Evolutionary conservation across 2,329 filamentous ascomycete genomes (phyloP), one percentile per base, ranked within the genome.

Genomic region (Colletotrichum orbiculare): DNA sequence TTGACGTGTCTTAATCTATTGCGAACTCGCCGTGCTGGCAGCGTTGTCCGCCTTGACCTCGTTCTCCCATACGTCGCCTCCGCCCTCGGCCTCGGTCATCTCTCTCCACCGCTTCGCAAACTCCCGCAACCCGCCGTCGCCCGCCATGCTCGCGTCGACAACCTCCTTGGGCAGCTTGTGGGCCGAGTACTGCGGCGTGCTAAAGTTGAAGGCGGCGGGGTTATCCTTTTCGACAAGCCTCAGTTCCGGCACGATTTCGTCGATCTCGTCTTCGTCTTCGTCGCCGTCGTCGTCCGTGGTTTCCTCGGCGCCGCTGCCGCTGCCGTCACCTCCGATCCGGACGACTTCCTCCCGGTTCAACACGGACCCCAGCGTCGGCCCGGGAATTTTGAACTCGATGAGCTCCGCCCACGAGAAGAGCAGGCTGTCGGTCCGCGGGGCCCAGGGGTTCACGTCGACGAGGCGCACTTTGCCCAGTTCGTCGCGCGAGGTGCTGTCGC

Each of bases 371-470:
- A 89, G 80, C 13, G 89, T 75, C 2, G 87, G 85, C 47, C 78
- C 76, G 2, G 87, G 85, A 8, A 91, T 87, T 41, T 89, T 83
- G 80, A 93, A 86, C 0, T 87, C 88, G 64, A 98, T 81, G 45
- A 99, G 83, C 79, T 98, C 95, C 67, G 91, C 76, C 96, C 96
- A 99, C 47, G 89, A 90, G 75, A 97, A 99, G 1, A 97, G 82
- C 48, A 98, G 78, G 5, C 92, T 91, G 79, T 99, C 96, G 0
- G 96, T 99, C 66, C 93, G 84, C 46, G 89, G 87, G 1, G 95
- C 95, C 93, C 95, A 99, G 0, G 96, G 93, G 73, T 98, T 98
- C 73, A 99, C 91, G 74, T 99, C 96, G 53, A 99, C 90, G 10
- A 99, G 82, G 81, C 94, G 91, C 2, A 96, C 92, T 52, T 87